These are phyloP conservation scores for Curvularia verruculosa DNA, from an alignment of 2,329 filamentous ascomycete genomes.

Conservation along the genomic window DNA sequence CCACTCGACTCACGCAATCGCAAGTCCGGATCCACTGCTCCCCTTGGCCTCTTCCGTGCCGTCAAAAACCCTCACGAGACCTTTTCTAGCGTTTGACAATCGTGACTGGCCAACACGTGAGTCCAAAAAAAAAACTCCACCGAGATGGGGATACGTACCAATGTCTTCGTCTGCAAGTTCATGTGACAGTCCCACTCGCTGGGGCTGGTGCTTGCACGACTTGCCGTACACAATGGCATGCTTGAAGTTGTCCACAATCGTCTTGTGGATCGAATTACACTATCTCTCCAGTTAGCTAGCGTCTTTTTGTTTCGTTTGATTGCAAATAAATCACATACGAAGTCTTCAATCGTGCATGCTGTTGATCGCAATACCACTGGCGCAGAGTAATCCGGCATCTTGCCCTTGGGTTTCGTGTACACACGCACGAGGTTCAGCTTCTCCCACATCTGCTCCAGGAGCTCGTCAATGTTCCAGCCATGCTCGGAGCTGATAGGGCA, in stretches of 20 bases:
- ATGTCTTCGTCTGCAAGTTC: slow-evolving; percentile 97
- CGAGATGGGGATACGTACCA: slow-evolving; percentile 62
- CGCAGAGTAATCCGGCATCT: slow-evolving; percentile 86
- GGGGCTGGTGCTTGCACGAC: slow-evolving; percentile 98
- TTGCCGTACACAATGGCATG: slow-evolving; percentile 95
- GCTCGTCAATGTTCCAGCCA: slow-evolving; percentile 97
- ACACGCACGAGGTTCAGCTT: slow-evolving; percentile 89
- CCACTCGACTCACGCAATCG: slow-evolving; percentile 33
- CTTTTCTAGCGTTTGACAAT: slow-evolving; percentile 50
- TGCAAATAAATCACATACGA: slow-evolving; percentile 67
- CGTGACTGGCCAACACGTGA: slow-evolving; percentile 47
- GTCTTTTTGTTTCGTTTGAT: slow-evolving; percentile 11
- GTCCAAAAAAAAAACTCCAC: slow-evolving; percentile 19
- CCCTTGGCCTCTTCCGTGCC: slow-evolving; percentile 24
- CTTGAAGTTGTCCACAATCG: slow-evolving; percentile 94
- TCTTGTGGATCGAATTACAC: slow-evolving; percentile 98
- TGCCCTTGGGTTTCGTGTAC: slow-evolving; percentile 98
- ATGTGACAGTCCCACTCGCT: slow-evolving; percentile 88
- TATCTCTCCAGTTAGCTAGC: slow-evolving; percentile 58
- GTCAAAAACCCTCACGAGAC: slow-evolving; percentile 17
- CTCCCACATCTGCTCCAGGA: slow-evolving; percentile 98
- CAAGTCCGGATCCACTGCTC: slow-evolving; percentile 24
- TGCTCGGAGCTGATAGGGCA: slow-evolving; percentile 94
- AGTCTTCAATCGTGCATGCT: slow-evolving; percentile 92
- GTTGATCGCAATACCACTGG: slow-evolving; percentile 86